These are phyloP conservation scores for Dictyostelium intermedium DNA, from an alignment of 78 protist species.

Conservation along the genomic window DNA sequence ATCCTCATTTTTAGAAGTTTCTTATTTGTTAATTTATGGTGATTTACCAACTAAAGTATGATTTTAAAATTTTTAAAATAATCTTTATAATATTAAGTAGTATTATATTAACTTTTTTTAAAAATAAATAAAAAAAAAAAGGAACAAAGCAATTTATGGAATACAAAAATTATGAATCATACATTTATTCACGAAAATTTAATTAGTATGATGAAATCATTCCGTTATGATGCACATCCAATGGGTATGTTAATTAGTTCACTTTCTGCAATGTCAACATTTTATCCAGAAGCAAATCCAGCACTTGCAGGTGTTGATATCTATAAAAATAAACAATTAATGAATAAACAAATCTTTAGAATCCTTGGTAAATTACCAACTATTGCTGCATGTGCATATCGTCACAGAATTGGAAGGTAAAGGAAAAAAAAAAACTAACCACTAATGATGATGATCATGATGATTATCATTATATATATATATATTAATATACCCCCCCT, in stretches of 20 bases:
- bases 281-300: conserved; percentile 87
- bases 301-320: conserved; percentile 71
- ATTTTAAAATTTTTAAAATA: background rate
- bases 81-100: too few species aligned
- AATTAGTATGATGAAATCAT: conserved; percentile 72
- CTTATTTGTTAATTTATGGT: conserved; percentile 74
- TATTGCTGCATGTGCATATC: conserved; percentile 87
- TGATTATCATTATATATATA: background rate
- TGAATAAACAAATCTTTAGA: conserved; percentile 83
- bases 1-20: conserved; percentile 78
- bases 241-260: conserved; percentile 90
- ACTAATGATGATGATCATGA: too few species aligned
- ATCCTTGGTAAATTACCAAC: conserved; percentile 87
- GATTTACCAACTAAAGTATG: conserved; percentile 50
- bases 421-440: background rate
- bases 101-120: background rate
- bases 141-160: conserved; percentile 62
- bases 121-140: background rate
- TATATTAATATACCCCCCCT: background rate
- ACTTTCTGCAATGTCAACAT: conserved; percentile 80
- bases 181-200: conserved; percentile 87
- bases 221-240: conserved; percentile 93
- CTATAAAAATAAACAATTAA: conserved; percentile 58
- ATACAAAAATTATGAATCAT: conserved; percentile 75
- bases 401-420: conserved; percentile 83